These are phyloP conservation scores for Ceratocystis variospora DNA, from an alignment of 2,329 filamentous ascomycete species.

Conservation along the genomic window DNA sequence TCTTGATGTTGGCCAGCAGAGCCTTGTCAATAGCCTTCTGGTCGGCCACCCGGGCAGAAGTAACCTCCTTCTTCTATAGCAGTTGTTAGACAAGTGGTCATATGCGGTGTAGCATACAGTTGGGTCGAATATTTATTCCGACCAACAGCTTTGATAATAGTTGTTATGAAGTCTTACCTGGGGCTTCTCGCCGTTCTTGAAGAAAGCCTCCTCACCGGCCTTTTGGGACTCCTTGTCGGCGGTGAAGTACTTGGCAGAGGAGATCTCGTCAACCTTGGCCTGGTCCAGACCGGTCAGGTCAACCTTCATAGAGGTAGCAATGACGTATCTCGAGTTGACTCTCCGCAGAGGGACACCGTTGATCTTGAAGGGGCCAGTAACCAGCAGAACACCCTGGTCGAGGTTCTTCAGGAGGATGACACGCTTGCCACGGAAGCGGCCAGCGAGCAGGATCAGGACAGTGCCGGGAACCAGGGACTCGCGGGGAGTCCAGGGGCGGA, in stretches of 20 bases:
- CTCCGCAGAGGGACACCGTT: constrained; percentile 96
- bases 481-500: constrained; percentile 77
- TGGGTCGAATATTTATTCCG: background rate
- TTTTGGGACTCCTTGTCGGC: constrained; percentile 92
- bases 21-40: constrained; percentile 99
- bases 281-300: constrained; percentile 75
- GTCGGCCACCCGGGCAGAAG: constrained; percentile 82
- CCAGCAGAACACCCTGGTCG: constrained; percentile 92
- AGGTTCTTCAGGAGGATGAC: constrained; percentile 98
- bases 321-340: constrained; percentile 87
- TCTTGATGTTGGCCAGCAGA: constrained; percentile 91
- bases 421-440: constrained; percentile 99
- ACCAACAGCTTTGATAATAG: background rate
- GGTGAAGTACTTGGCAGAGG: constrained; percentile 81
- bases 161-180: constrained; percentile 50
- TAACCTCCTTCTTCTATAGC: constrained; percentile 87
- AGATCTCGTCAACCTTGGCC: constrained; percentile 72
- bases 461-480: constrained; percentile 84
- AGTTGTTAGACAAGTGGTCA: constrained; percentile 12
- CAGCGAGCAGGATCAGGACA: constrained; percentile 96
- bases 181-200: constrained; percentile 97
- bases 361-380: constrained; percentile 99
- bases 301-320: constrained; percentile 76
- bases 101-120: background rate
- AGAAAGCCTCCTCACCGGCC: constrained; percentile 95